Percentiles rank a stretch among this genome's conserved stretches.
Evolutionary conservation across 192 early-diverging fungal genomes (phyloP).

Genomic region (Obelidium mucronatum): DNA sequence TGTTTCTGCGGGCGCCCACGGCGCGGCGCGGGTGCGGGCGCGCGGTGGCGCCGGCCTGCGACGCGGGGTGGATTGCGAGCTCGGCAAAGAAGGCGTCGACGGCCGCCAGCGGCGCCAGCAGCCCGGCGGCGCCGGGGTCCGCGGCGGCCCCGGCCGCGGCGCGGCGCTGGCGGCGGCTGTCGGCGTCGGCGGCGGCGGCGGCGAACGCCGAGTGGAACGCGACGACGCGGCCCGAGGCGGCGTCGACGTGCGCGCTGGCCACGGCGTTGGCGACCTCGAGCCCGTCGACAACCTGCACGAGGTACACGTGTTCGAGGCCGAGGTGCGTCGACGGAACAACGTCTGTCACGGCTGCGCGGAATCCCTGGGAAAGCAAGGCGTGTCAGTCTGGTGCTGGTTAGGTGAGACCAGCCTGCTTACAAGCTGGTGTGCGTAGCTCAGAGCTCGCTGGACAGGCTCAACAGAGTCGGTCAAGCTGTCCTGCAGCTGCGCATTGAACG

Average conservation of each 20-base stretch:
- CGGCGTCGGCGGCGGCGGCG: not conserved
- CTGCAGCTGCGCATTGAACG: not conserved
- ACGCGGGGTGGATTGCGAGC: slow-evolving; percentile 1
- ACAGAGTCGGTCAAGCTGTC: not conserved
- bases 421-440: too few relatives aligned
- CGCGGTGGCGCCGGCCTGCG: not conserved
- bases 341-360: slow-evolving; percentile 59
- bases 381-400: not conserved
- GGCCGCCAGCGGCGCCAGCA: slow-evolving; percentile 11
- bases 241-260: slow-evolving; percentile 83
- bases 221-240: slow-evolving; percentile 63
- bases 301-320: slow-evolving; percentile 86
- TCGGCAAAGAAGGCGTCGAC: slow-evolving; percentile 18
- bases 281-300: slow-evolving; percentile 76
- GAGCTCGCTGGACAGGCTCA: too few relatives aligned
- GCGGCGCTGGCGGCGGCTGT: not conserved
- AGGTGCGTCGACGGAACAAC: slow-evolving; percentile 73
- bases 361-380: not conserved
- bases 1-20: not conserved
- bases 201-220: slow-evolving; percentile 79
- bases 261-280: slow-evolving; percentile 82
- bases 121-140: not conserved
- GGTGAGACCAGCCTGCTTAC: not conserved
- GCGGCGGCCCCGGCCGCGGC: not conserved
- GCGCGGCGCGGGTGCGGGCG: not conserved